Conservation (phyloP, 805 yeast genomes). For the Hanseniaspora singularis region DNA sequence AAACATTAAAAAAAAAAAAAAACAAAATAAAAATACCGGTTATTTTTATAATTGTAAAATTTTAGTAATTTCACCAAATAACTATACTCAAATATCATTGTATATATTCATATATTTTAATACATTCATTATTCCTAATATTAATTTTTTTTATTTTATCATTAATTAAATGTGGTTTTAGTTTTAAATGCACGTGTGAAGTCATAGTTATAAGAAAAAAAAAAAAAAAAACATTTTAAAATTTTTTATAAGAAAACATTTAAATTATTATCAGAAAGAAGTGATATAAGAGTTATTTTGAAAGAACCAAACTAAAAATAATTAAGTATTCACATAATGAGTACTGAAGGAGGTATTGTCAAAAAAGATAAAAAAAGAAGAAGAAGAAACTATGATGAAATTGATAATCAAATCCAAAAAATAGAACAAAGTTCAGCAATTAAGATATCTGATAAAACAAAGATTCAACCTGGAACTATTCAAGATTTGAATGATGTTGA, state of each 20-base stretch:
- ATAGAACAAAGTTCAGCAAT: background rate
- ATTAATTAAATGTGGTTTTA: no score
- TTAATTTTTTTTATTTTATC: no score
- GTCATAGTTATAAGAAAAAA: no score
- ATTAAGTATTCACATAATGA: background rate
- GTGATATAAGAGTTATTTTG: no score
- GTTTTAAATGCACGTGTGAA: no score
- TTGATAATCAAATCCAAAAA: constrained; percentile 13
- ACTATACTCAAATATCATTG: no score
- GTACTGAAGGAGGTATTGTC: background rate
- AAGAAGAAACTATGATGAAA: constrained; percentile 16
- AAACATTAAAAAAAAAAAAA: background rate
- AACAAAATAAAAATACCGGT: background rate
- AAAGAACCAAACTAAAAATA: background rate
- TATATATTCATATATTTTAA: no score
- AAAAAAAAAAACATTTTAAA: no score
- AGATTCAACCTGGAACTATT: background rate
- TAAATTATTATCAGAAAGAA: no score
- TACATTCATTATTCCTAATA: background rate
- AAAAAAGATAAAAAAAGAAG: constrained; percentile 15
- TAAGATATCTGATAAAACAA: background rate
- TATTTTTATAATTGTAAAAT: background rate
- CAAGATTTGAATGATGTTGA: background rate
- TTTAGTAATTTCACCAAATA: background rate
- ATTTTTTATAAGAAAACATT: no score